These are phyloP conservation scores for Ogataea thermomethanolica DNA, from an alignment of 805 yeast species.

Conservation along the genomic window DNA sequence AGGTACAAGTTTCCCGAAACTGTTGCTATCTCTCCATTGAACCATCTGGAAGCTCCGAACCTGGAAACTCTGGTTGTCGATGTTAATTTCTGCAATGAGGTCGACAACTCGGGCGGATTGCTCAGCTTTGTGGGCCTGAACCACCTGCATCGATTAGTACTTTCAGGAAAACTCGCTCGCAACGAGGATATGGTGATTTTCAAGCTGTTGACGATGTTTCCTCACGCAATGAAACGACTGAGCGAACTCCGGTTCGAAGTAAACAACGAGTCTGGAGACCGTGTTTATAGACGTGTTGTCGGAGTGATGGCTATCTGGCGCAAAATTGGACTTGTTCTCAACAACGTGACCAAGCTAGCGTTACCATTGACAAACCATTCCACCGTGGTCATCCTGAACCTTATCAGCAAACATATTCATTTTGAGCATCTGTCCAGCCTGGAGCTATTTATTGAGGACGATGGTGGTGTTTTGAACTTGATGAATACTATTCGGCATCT, in stretches of 20 bases:
- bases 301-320: constrained; percentile 34
- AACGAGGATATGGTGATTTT: constrained; percentile 35
- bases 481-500: constrained; percentile 29
- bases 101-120: constrained; percentile 23
- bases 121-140: constrained; percentile 25
- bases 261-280: constrained; percentile 22
- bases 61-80: constrained; percentile 26
- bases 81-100: constrained; percentile 27
- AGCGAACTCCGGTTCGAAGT: constrained; percentile 27
- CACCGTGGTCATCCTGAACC: constrained; percentile 27
- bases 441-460: constrained; percentile 31
- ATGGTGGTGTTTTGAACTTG: constrained; percentile 27
- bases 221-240: constrained; percentile 24
- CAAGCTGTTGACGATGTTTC: constrained; percentile 27
- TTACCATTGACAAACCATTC: constrained; percentile 33
- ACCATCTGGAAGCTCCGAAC: constrained; percentile 26
- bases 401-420: constrained; percentile 29
- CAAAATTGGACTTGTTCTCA: constrained; percentile 27
- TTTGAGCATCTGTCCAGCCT: constrained; percentile 29
- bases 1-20: constrained; percentile 24
- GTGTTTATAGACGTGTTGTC: constrained; percentile 32
- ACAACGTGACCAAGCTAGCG: constrained; percentile 25
- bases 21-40: constrained; percentile 23
- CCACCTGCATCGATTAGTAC: constrained; percentile 18
- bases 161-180: constrained; percentile 29